Percentiles rank a stretch among this genome's conserved stretches.
Conservation (phyloP, 225 moss, liverwort and hornwort genomes). For the Marchantia polymorpha region DNA sequence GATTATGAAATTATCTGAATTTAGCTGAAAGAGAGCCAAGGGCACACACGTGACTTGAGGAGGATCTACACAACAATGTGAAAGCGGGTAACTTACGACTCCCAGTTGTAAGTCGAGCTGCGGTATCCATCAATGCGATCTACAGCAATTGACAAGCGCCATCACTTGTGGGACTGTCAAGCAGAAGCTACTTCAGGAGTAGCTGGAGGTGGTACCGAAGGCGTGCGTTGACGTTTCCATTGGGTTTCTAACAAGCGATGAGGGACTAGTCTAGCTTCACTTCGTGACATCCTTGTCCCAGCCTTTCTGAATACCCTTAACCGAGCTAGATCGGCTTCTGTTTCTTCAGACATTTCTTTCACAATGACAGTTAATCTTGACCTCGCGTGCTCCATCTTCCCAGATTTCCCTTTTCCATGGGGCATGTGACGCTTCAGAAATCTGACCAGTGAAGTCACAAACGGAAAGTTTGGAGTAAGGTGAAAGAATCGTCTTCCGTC, state of each 20-base stretch:
- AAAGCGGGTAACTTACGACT: not conserved
- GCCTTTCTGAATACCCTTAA: conserved; percentile 59
- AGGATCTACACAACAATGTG: not conserved
- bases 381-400: conserved; percentile 59
- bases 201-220: not conserved
- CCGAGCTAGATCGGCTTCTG: conserved; percentile 77
- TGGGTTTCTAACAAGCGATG: conserved; percentile 69
- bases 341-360: conserved; percentile 75
- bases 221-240: conserved; percentile 55
- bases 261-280: conserved; percentile 65
- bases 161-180: not conserved
- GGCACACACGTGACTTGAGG: not conserved
- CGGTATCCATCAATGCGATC: too few relatives aligned
- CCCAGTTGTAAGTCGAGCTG: not conserved
- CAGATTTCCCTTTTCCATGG: conserved; percentile 83
- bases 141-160: not conserved
- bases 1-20: not conserved
- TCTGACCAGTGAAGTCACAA: conserved; percentile 17
- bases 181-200: not conserved
- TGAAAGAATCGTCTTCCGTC: not conserved
- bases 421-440: conserved; percentile 68
- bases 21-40: too few relatives aligned
- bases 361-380: conserved; percentile 76
- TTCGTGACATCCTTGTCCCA: conserved; percentile 55
- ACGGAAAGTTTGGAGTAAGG: not conserved